phyloP scores from a whole-genome alignment of 352 stramenopile genomes.

The Albugo candida region DNA sequence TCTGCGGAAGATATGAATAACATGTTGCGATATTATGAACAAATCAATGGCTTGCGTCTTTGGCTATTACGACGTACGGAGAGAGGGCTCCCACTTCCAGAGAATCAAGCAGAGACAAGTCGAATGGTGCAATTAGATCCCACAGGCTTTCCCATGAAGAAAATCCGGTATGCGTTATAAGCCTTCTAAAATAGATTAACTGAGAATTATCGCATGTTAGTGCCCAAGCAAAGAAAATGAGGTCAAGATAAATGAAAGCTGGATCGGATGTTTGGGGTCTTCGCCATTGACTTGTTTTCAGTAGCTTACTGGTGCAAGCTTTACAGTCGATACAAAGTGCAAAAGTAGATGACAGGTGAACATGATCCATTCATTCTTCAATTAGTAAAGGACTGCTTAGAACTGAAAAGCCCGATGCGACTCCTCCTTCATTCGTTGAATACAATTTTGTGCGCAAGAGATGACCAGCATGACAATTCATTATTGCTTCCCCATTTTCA shows the following conservation, averaged over 20 bases:
- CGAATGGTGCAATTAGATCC: conserved; percentile 63
- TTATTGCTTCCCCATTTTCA: conserved; percentile 44
- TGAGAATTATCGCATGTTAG: too few species aligned
- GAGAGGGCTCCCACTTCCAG: conserved; percentile 42
- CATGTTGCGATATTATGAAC: conserved; percentile 70
- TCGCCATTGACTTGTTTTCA: too few species aligned
- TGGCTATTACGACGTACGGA: conserved; percentile 73
- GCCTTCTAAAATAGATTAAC: background rate
- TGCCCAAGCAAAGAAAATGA: too few species aligned
- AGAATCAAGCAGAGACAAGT: conserved; percentile 58
- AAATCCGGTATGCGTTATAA: conserved; percentile 25
- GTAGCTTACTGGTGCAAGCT: too few species aligned
- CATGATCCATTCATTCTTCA: background rate
- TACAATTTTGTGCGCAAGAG: conserved; percentile 90
- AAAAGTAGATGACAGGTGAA: too few species aligned
- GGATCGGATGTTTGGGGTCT: too few species aligned
- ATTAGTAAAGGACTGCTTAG: conserved; percentile 81
- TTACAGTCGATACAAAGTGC: too few species aligned
- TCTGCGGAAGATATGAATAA: conserved; percentile 73
- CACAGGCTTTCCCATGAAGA: conserved; percentile 68
- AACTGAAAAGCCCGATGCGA: conserved; percentile 87
- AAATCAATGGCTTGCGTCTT: conserved; percentile 44
- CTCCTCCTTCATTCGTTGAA: conserved; percentile 92
- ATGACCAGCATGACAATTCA: conserved; percentile 90
- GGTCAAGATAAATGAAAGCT: too few species aligned